Conservation (phyloP, 768 basidiomycete genomes). For the Chalciporus chontae region DNA sequence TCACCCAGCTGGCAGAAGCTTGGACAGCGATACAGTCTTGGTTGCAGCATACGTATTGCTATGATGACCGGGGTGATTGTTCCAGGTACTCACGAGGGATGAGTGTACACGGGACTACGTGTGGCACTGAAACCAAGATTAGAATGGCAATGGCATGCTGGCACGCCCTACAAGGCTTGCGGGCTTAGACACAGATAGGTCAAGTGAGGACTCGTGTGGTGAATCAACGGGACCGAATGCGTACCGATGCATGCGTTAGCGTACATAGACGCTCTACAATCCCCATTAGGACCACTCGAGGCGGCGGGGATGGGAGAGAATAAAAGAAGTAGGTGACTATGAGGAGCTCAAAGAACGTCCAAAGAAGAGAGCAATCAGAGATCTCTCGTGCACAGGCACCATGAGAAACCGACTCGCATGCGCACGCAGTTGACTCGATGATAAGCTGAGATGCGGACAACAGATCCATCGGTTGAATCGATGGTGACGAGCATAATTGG, state of each 20-base stretch:
- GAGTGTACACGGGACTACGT: neutral
- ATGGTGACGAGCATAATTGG: neutral
- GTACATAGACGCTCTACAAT: neutral
- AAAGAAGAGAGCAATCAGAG: neutral
- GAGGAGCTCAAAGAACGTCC: neutral
- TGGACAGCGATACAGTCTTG: neutral
- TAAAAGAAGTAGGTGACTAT: neutral
- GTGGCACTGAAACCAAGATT: neutral
- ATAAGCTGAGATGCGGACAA: slow-evolving; percentile 1
- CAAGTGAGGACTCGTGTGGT: neutral
- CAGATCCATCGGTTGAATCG: neutral
- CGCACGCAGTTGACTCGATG: neutral
- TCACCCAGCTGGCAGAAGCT: slow-evolving; percentile 11
- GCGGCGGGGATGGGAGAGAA: neutral
- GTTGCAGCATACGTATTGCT: neutral
- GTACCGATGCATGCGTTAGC: neutral
- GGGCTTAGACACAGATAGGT: neutral
- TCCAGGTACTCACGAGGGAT: neutral
- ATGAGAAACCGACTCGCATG: slow-evolving; percentile 1
- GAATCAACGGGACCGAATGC: too few relatives aligned
- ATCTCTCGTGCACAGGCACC: neutral
- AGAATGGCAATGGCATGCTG: neutral
- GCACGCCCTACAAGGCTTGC: neutral
- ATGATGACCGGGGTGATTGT: neutral
- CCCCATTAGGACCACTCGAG: neutral